Conservation (phyloP, 2,329 filamentous ascomycete species). For the Phaeosphaeriaceae sp. region DNA sequence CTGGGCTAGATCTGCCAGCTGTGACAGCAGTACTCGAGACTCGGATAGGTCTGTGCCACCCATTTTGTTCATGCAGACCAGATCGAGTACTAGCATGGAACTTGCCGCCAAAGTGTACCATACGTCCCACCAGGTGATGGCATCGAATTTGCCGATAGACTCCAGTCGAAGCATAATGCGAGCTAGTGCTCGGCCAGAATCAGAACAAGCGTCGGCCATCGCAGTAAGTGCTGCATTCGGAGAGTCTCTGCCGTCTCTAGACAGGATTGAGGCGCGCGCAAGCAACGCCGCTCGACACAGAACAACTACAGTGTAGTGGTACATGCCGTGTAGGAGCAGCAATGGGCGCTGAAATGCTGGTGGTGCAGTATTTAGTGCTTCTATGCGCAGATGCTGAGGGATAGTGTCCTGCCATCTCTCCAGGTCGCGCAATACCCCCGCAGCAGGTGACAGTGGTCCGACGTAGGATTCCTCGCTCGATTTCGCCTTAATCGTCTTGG, state of each 20-base stretch:
- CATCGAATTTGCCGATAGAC: slow-evolving; percentile 47
- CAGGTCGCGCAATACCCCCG: slow-evolving; percentile 48
- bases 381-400: slow-evolving; percentile 47
- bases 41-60: slow-evolving; percentile 28
- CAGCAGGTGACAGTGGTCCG: slow-evolving; percentile 48
- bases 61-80: slow-evolving; percentile 39
- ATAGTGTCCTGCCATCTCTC: slow-evolving; percentile 48
- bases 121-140: slow-evolving; percentile 52
- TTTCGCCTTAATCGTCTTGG: slow-evolving; percentile 39
- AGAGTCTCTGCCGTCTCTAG: slow-evolving; percentile 33
- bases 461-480: slow-evolving; percentile 47
- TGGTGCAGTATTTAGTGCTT: slow-evolving; percentile 41
- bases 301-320: slow-evolving; percentile 51
- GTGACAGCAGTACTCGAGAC: slow-evolving; percentile 41
- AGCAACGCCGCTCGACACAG: slow-evolving; percentile 50
- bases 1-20: slow-evolving; percentile 44
- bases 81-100: slow-evolving; percentile 48
- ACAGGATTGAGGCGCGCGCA: slow-evolving; percentile 43
- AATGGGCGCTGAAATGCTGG: slow-evolving; percentile 48
- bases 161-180: slow-evolving; percentile 47
- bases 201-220: slow-evolving; percentile 48
- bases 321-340: slow-evolving; percentile 49
- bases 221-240: slow-evolving; percentile 34
- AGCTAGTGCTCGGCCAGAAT: slow-evolving; percentile 45
- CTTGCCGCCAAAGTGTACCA: slow-evolving; percentile 50